Conservation (phyloP, 371 early-diverging fungal genomes). For the Synchytrium microbalum region DNA sequence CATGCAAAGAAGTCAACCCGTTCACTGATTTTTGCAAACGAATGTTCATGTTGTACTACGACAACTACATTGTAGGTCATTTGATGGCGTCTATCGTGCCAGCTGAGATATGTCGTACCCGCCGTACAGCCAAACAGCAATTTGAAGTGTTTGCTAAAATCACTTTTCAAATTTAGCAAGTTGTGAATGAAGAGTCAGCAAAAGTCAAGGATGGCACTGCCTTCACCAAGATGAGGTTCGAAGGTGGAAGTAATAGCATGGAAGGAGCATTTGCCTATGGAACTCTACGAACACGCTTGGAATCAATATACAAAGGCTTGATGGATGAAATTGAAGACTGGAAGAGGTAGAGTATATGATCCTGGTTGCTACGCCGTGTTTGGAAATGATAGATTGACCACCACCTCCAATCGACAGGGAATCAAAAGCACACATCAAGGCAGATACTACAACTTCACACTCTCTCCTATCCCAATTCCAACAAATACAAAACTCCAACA, state of each 20-base stretch:
- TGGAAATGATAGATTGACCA: no score
- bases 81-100: neutral
- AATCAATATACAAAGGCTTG: conserved; percentile 27
- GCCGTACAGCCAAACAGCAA: no score
- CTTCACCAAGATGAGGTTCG: conserved; percentile 37
- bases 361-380: conserved; percentile 1
- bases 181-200: neutral
- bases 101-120: neutral
- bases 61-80: conserved; percentile 30
- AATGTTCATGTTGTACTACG: conserved; percentile 40
- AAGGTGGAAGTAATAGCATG: conserved; percentile 42
- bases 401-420: conserved; percentile 10
- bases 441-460: conserved; percentile 20
- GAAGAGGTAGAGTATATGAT: conserved; percentile 21
- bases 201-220: conserved; percentile 12
- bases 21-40: conserved; percentile 45
- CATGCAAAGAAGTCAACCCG: conserved; percentile 26
- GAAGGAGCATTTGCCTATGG: conserved; percentile 39
- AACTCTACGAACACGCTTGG: conserved; percentile 29
- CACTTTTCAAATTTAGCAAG: neutral
- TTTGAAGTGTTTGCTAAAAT: conserved; percentile 1
- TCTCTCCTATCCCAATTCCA: conserved; percentile 18
- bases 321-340: conserved; percentile 39
- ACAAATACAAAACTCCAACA: conserved; percentile 39
- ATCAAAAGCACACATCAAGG: conserved; percentile 31